These are phyloP conservation scores for Globisporangium spinosum DNA, from an alignment of 352 stramenopile species.

Conservation along the genomic window DNA sequence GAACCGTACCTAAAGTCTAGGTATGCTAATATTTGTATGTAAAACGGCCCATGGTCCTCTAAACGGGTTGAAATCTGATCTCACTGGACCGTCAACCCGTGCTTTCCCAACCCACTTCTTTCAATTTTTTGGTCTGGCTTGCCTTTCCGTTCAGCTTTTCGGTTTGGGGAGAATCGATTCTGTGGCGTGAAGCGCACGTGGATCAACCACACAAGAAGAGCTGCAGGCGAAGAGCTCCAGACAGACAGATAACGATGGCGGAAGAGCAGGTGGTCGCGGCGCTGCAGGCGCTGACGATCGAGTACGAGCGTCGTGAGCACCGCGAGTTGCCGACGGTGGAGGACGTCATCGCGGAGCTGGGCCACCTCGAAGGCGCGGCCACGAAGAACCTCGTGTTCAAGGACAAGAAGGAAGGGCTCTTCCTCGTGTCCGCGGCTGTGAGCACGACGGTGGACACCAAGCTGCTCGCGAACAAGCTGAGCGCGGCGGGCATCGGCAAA, in stretches of 20 bases:
- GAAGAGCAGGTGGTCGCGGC: conserved; percentile 56
- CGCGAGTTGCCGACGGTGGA: conserved; percentile 64
- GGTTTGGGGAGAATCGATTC: conserved; percentile 9
- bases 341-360: conserved; percentile 58
- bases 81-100: background rate
- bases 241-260: conserved; percentile 27
- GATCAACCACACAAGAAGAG: background rate
- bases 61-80: background rate
- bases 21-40: background rate
- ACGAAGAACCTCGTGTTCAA: conserved; percentile 98
- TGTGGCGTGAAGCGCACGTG: conserved; percentile 14
- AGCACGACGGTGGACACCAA: conserved; percentile 91
- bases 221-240: background rate
- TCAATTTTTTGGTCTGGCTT: background rate
- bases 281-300: conserved; percentile 58
- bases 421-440: conserved; percentile 89
- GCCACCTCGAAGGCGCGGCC: conserved; percentile 78
- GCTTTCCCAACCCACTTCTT: background rate
- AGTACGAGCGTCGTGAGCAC: conserved; percentile 53
- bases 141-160: background rate
- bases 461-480: conserved; percentile 82
- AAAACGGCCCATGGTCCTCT: background rate
- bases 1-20: too few relatives aligned
- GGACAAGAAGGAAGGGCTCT: conserved; percentile 97
- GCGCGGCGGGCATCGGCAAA: conserved; percentile 58